A percentile compares a stretch with the other conserved stretches of the same genome.
These are phyloP conservation scores for Xylaria sp. DNA, from an alignment of 2,329 filamentous ascomycete genomes.

Conservation along the genomic window DNA sequence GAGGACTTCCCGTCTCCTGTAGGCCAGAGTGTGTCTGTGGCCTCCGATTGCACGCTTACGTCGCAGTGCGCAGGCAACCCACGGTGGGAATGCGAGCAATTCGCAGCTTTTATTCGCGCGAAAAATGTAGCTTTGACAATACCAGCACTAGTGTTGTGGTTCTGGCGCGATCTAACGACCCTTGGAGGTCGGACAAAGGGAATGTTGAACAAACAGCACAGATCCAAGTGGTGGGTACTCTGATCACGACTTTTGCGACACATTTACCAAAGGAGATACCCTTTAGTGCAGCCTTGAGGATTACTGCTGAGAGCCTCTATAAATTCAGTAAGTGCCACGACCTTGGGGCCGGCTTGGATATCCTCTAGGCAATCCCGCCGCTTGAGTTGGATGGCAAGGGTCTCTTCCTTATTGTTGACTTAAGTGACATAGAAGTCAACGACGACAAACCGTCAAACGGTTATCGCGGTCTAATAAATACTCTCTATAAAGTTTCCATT, in stretches of 20 bases:
- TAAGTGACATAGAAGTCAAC: neutral
- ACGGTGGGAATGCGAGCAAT: neutral
- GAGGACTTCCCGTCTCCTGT: neutral
- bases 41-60: neutral
- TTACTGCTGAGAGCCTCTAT: neutral
- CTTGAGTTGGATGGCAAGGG: neutral
- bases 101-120: neutral
- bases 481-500: neutral
- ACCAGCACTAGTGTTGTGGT: neutral
- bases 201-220: neutral
- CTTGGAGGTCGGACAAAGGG: neutral
- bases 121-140: neutral
- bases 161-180: neutral
- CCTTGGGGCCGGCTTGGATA: neutral
- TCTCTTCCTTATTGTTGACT: conserved; percentile 1
- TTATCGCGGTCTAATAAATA: neutral
- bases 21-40: neutral
- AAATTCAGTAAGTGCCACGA: neutral
- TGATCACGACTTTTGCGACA: neutral
- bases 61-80: neutral
- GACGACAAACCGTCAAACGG: neutral
- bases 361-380: neutral
- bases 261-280: neutral
- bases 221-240: neutral
- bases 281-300: neutral